A percentile compares a stretch with the other conserved stretches of the same genome.
Conservation (phyloP, 2,329 filamentous ascomycete genomes). For the Aureobasidium mangrovei region DNA sequence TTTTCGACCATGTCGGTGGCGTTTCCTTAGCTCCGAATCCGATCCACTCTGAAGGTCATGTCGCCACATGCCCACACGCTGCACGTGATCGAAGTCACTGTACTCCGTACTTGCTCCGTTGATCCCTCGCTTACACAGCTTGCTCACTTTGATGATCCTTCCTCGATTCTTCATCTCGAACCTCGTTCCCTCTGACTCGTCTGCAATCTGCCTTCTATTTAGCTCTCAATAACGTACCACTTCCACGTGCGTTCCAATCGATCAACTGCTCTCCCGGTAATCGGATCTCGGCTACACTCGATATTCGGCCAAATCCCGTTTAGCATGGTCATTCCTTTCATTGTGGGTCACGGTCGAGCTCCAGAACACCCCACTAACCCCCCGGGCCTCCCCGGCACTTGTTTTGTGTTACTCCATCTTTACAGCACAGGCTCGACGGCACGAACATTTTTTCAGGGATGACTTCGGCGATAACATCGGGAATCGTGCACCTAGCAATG, state of each 20-base stretch:
- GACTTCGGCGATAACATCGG: too few species aligned
- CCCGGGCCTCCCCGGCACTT: slow-evolving; percentile 5
- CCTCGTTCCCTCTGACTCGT: not conserved
- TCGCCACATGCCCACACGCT: not conserved
- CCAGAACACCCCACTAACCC: not conserved
- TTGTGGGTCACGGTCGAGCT: not conserved
- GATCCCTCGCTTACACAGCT: not conserved
- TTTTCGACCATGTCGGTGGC: too few species aligned
- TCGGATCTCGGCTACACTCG: not conserved
- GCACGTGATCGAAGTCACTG: not conserved
- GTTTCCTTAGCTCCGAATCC: too few species aligned
- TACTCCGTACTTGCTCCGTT: not conserved
- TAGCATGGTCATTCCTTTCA: not conserved
- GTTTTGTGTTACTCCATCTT: slow-evolving; percentile 7
- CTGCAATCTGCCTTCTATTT: not conserved
- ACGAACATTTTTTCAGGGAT: too few species aligned
- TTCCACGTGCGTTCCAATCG: not conserved
- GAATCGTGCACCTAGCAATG: too few species aligned
- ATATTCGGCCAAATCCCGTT: not conserved
- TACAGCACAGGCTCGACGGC: not conserved
- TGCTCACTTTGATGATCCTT: not conserved
- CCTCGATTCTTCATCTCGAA: not conserved
- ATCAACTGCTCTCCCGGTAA: too few species aligned
- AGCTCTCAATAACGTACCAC: not conserved
- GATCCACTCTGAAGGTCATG: too few species aligned